Percentiles rank a stretch among this genome's conserved stretches.
Conservation (phyloP, 495 filamentous ascomycete genomes). For the Hypoxylon subgilvum region DNA sequence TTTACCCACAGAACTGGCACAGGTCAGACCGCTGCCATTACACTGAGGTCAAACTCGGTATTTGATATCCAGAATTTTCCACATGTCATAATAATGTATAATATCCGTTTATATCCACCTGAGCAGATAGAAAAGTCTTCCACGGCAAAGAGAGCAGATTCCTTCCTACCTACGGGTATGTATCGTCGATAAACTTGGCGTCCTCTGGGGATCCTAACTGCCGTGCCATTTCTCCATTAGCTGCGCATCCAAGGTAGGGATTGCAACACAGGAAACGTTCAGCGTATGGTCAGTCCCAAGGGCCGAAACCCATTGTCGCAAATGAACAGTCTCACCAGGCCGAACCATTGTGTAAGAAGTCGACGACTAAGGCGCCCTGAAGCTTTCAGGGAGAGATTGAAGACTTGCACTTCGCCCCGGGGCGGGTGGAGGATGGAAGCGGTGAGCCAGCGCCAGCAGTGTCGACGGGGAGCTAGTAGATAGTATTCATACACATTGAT, state of each 20-base stretch:
- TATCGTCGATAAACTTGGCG: too few species aligned
- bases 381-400: neutral
- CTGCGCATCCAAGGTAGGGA: neutral
- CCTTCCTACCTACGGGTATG: too few species aligned
- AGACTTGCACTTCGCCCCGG: conserved; percentile 8
- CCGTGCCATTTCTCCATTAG: neutral
- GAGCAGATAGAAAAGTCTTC: too few species aligned
- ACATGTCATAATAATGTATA: too few species aligned
- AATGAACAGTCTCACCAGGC: neutral
- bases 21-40: too few species aligned
- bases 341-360: neutral
- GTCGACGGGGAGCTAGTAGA: conserved; percentile 45
- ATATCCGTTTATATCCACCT: too few species aligned
- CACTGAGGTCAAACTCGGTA: too few species aligned
- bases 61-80: too few species aligned
- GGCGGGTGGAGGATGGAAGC: conserved; percentile 16
- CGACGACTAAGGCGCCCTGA: conserved; percentile 1
- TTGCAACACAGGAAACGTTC: neutral
- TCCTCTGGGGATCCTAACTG: conserved; percentile 5
- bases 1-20: neutral
- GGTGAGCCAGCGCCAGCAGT: conserved; percentile 23
- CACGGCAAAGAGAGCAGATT: too few species aligned
- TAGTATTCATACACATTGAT: too few species aligned
- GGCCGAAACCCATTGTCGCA: conserved; percentile 2
- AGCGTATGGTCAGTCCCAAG: neutral